Conservation (phyloP, 2,329 filamentous ascomycete species). For the Pseudocercospora cruenta region DNA sequence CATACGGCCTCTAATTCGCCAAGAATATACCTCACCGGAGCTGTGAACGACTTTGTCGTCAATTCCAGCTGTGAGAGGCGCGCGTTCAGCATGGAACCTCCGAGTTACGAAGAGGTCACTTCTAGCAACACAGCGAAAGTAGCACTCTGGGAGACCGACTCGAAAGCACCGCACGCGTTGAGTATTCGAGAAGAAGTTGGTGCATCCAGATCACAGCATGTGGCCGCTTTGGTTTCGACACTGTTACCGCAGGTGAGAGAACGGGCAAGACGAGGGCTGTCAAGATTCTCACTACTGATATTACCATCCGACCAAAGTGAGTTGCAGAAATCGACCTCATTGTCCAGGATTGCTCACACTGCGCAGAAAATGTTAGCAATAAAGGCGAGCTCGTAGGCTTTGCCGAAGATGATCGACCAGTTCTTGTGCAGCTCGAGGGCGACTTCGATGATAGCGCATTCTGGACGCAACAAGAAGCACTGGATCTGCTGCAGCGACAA, state of each 20-base stretch:
- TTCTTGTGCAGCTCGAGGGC: slow-evolving; percentile 36
- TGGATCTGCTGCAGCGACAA: slow-evolving; percentile 32
- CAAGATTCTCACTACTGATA: slow-evolving; percentile 35
- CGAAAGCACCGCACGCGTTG: slow-evolving; percentile 27
- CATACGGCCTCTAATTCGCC: slow-evolving; percentile 2
- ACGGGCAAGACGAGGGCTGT: slow-evolving; percentile 34
- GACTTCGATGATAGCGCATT: slow-evolving; percentile 35
- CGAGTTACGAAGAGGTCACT: slow-evolving; percentile 36
- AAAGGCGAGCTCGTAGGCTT: slow-evolving; percentile 35
- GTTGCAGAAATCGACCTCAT: neutral
- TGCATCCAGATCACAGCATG: slow-evolving; percentile 36
- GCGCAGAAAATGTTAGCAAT: slow-evolving; percentile 18
- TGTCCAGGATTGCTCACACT: slow-evolving; percentile 18
- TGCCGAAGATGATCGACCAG: slow-evolving; percentile 31
- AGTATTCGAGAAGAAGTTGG: slow-evolving; percentile 37
- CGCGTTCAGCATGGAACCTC: slow-evolving; percentile 30
- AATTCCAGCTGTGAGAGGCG: neutral
- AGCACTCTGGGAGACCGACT: slow-evolving; percentile 17
- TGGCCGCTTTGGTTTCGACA: slow-evolving; percentile 35
- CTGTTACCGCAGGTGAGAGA: slow-evolving; percentile 30
- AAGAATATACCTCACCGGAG: neutral
- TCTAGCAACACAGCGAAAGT: slow-evolving; percentile 4
- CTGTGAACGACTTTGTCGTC: neutral
- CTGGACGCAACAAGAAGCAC: slow-evolving; percentile 39
- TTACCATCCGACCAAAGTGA: slow-evolving; percentile 40